Evolutionary conservation across 805 yeast species (phyloP), one percentile per base, ranked within the genome.

Genomic region (Saccharomycopsis selenospora): DNA sequence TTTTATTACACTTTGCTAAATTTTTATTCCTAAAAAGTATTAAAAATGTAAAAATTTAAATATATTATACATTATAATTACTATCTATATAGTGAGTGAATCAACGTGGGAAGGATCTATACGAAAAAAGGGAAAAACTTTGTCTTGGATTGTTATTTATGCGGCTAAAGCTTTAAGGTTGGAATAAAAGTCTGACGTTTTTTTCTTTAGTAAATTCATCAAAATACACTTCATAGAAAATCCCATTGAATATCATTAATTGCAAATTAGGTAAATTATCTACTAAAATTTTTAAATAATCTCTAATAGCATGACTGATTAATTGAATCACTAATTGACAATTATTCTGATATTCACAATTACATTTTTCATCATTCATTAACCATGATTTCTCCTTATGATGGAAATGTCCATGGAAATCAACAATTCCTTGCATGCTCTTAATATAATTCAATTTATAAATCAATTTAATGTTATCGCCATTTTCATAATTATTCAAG

Each of bases 321-420:
- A 49, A 36, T 5, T 46, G 51, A 13, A 47, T 46, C 11, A 49
- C 46, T 18, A 40, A 10, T 26, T 42, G 24, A 20, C 43, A 46
- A 20, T 46, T 22, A 23, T 49, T 46, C 4, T 45, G 27, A 2
- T 11, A 3, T 4, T n/a, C 10, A 25, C 52, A 49, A 30, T 20
- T n/a, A 10, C 52, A 49, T 13, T 25, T 29, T 13, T 33, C 50
- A 10, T 33, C 17, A 14, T 11, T n/a, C 42, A 49, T 33, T 25
- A 40, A 40, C 52, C 52, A 49, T 11, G 50, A 30, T 27, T 49
- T 49, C 26, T 45, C 46, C 22, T 42, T 40, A 40, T 49, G 52
- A 25, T 18, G 29, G 23, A 49, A 49, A 22, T 36, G 17, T 8
- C 24, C 28, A 25, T 49, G 52, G 29, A 49, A 46, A 22, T 49